These are phyloP conservation scores for Saccharum spontaneum DNA, from an alignment of 176 grass and related monocot species.

Conservation along the genomic window DNA sequence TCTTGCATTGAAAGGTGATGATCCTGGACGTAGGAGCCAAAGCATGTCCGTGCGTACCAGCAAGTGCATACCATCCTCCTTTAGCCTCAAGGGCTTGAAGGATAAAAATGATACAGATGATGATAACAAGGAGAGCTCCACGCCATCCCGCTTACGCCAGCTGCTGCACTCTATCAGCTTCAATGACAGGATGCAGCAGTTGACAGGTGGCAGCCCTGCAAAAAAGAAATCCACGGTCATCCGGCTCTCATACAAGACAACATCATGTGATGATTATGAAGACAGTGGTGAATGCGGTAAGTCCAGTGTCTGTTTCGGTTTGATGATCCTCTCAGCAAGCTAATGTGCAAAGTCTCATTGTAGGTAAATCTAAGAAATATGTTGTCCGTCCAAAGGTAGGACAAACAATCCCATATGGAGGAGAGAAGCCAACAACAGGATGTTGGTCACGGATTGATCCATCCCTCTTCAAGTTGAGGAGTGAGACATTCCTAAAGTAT, in stretches of 20 bases:
- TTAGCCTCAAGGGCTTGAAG: slow-evolving; percentile 58
- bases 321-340: background rate
- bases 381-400: slow-evolving; percentile 76
- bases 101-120: slow-evolving; percentile 65
- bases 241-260: slow-evolving; percentile 83
- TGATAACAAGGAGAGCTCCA: slow-evolving; percentile 49
- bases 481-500: slow-evolving; percentile 91
- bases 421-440: slow-evolving; percentile 52
- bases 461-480: slow-evolving; percentile 83
- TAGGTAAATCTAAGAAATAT: slow-evolving; percentile 82
- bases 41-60: background rate
- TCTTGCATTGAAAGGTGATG: slow-evolving; percentile 49
- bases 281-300: slow-evolving; percentile 59
- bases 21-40: slow-evolving; percentile 49
- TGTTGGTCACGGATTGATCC: slow-evolving; percentile 85
- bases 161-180: slow-evolving; percentile 82
- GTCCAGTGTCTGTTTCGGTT: background rate
- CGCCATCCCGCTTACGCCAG: slow-evolving; percentile 54
- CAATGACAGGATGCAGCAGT: slow-evolving; percentile 64
- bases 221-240: slow-evolving; percentile 84
- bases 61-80: slow-evolving; percentile 42
- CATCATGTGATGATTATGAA: slow-evolving; percentile 59
- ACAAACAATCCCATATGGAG: slow-evolving; percentile 49
- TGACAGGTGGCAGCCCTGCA: slow-evolving; percentile 50
- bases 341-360: slow-evolving; percentile 20